Base-by-base conservation (phyloP, 331 rosid genomes). In the Malus hybrid region DNA sequence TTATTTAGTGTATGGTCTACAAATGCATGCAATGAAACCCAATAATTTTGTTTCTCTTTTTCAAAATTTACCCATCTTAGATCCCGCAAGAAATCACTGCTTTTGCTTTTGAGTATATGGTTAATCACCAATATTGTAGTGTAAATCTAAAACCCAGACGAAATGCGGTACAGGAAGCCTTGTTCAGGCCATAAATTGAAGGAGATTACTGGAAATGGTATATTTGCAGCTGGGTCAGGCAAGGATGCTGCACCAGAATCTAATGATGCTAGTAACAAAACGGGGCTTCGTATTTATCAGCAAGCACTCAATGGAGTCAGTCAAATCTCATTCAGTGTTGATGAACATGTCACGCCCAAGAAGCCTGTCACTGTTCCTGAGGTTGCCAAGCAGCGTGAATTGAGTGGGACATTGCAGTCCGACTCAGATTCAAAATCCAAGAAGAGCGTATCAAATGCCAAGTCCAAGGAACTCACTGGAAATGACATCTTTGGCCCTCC, bases 381-480 rank as follows among this genome's bases (percentile, higher is more conserved):
- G 85, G 97, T 84, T 69, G 96, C 96, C 32, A 94, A 94, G 92
- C 99, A 94, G 85, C 97, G 96, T 19, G 99, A 94, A 76, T 73
- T 92, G 74, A 77, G 96, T 79, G 96, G 96, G 70, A 87, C 93
- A 16, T 73, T 90, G 84, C 86, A 82, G 70, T 85, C 83, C 2
- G 91, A 90, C 10, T 68, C 76, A 10, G 91, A 87, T 71, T 22
- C 86, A 14, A 86, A 78, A 86, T 74, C 18, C 48, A 82, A 79
- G 62, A 94, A 90, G 87, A 89, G 73, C 59, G 72, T 71, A 70
- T 92, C 99, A n/a, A 80, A 79, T 81, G 88, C 95, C 70, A 94
- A 94, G 87, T 78, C 80, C 83, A 92, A 85, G 84, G 99, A 94
- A 80, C 91, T 94, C 20, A 75, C 74, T 31, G 99, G 97, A 69